Percentiles rank a stretch among this genome's conserved stretches.
phyloP scores from a whole-genome alignment of 306 rosid species.

The Oemleria cerasiformis region DNA sequence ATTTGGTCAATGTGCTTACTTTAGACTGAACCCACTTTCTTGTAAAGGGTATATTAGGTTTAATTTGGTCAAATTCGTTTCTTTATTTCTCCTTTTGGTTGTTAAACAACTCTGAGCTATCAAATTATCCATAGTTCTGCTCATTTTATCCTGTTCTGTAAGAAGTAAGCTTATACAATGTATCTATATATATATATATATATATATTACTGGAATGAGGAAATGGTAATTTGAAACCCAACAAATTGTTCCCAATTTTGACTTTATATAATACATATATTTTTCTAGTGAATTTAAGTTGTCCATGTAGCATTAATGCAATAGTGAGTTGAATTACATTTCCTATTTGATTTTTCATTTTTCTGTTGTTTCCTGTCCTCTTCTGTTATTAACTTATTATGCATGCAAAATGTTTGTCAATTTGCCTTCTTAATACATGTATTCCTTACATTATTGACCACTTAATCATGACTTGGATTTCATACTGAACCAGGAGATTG shows the following conservation, averaged over 20 bases:
- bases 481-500: conserved; percentile 52
- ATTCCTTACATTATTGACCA: conserved; percentile 11
- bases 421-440: neutral
- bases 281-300: neutral
- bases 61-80: conserved; percentile 15
- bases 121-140: conserved; percentile 1
- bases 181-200: neutral
- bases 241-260: neutral
- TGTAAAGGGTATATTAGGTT: conserved; percentile 1
- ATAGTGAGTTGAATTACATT: neutral
- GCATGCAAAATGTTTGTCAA: neutral
- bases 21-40: conserved; percentile 10
- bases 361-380: neutral
- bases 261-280: neutral
- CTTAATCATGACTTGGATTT: conserved; percentile 31
- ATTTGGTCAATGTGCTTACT: conserved; percentile 39
- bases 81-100: conserved; percentile 20
- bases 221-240: neutral
- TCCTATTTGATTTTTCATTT: neutral
- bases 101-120: conserved; percentile 42
- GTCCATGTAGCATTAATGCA: neutral
- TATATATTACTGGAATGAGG: no score
- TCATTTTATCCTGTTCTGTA: neutral
- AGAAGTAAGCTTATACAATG: neutral
- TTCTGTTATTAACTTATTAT: neutral